Conservation (phyloP, 768 basidiomycete genomes). For the Crassisporium funariophilum region DNA sequence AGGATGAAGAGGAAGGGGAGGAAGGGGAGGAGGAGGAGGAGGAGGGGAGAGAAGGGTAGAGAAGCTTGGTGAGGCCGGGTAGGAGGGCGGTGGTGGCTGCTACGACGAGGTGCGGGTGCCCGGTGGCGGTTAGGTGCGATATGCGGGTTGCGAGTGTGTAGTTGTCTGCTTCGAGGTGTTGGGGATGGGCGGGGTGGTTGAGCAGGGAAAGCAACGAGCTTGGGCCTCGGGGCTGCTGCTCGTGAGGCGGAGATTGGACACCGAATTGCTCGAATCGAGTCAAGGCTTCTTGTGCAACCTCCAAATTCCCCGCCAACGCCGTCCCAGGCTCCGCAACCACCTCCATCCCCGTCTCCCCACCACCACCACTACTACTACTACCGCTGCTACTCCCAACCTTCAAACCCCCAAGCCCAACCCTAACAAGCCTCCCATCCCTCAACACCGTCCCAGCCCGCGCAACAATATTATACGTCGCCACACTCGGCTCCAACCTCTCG, state of each 20-base stretch:
- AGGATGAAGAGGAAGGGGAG: no score
- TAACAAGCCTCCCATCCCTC: neutral
- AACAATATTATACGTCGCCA: conserved; percentile 40
- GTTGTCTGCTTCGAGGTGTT: conserved; percentile 34
- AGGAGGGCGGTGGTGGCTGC: no score
- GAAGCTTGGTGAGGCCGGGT: conserved; percentile 47
- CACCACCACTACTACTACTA: no score
- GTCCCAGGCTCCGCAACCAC: no score
- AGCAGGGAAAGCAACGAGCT: conserved; percentile 4
- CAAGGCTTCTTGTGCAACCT: neutral
- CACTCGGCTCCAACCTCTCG: conserved; percentile 45
- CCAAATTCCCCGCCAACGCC: no score
- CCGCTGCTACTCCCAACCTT: no score
- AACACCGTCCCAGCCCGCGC: neutral
- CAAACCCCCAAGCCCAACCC: no score
- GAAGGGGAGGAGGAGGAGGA: no score
- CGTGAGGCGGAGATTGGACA: no score
- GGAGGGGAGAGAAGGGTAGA: no score
- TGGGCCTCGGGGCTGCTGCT: neutral
- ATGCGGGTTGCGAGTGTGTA: conserved; percentile 57
- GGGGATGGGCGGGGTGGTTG: conserved; percentile 4
- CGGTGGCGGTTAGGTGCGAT: conserved; percentile 49
- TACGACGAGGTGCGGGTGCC: conserved; percentile 47
- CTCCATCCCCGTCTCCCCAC: no score
- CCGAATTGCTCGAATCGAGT: neutral